Conservation (phyloP, 2,329 filamentous ascomycete genomes). For the Colletotrichum tropicale region DNA sequence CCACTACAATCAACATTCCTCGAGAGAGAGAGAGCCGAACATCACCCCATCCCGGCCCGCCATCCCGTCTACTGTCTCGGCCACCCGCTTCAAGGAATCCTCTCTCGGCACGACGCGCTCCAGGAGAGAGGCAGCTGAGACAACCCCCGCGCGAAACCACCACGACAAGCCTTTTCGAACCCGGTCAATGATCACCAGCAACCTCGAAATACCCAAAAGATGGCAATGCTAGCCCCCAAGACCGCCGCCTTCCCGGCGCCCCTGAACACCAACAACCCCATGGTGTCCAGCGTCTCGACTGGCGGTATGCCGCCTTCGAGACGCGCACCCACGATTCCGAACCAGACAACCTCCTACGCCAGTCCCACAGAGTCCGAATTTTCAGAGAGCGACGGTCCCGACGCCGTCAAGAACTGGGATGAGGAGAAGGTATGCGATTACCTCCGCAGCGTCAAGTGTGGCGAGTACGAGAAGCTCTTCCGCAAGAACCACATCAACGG, state of each 20-base stretch:
- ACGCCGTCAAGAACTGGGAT: constrained; percentile 84
- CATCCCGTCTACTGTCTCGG: constrained; percentile 11
- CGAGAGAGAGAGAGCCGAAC: neutral
- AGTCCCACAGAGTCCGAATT: constrained; percentile 95
- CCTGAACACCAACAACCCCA: constrained; percentile 49
- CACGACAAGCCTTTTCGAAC: neutral
- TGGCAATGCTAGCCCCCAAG: constrained; percentile 83
- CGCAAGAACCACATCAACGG: constrained; percentile 95
- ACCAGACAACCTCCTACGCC: constrained; percentile 63
- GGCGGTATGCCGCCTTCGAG: constrained; percentile 56
- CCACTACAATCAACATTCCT: neutral
- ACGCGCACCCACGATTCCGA: constrained; percentile 54
- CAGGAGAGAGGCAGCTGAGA: constrained; percentile 23
- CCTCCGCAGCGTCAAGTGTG: constrained; percentile 87
- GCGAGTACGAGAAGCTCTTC: constrained; percentile 91
- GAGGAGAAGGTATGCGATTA: constrained; percentile 93
- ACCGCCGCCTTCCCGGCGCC: constrained; percentile 66
- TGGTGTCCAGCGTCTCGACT: constrained; percentile 52
- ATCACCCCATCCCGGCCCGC: neutral
- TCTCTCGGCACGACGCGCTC: constrained; percentile 16
- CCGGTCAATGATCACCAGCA: neutral
- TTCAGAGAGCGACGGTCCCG: constrained; percentile 78
- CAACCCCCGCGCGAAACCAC: constrained; percentile 3
- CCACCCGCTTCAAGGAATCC: constrained; percentile 3
- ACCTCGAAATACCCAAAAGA: constrained; percentile 33